Evolutionary conservation across 257 asterid species (phyloP), one percentile per base, ranked within the genome.

Genomic region (Jacaranda mimosifolia): DNA sequence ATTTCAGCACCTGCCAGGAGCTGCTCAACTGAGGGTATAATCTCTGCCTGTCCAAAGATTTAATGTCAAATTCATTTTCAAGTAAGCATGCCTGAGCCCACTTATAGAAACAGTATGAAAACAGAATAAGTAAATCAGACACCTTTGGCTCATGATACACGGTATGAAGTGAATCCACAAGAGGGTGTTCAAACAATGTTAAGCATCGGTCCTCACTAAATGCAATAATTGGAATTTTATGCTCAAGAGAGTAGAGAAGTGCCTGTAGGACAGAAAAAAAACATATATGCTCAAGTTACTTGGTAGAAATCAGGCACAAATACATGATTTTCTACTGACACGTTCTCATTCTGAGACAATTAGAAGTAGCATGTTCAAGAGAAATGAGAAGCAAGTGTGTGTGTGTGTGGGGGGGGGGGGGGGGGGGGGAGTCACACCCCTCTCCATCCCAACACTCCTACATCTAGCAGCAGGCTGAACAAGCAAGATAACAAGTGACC

Each of bases 111-210:
- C 66, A 68, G 72, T 58, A 67, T 43, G 72, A 13, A 63, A 60
- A 67, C 19, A 57, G 46, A 68, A 40, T 46, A 19, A 45, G 72
- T 42, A 65, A 78, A 70, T 63, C 55, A 26, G 80, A 75, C 75
- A 96, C 99, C 96, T 93, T 91, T 79, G 99, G 99, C 83, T 96
- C 99, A 43, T 89, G 89, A 89, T 93, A 93, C 71, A 87, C 77
- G 6, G 99, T 96, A 80, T 96, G 99, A 77, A 96, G 96, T 8
- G 92, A 82, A 76, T 93, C 91, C 79, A 96, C 97, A 10, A 87
- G 90, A 80, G 97, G 97, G 84, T 96, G 98, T 73, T 96, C 87
- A 72, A 96, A 96, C 87, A 93, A 85, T 77, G 99, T 85, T 72
- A 93, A 85, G 83, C 97, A 93, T 18, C 96, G 90, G 74, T 83